phyloP scores from a whole-genome alignment of 495 filamentous ascomycete genomes.

The Mycothermus thermophilus region DNA sequence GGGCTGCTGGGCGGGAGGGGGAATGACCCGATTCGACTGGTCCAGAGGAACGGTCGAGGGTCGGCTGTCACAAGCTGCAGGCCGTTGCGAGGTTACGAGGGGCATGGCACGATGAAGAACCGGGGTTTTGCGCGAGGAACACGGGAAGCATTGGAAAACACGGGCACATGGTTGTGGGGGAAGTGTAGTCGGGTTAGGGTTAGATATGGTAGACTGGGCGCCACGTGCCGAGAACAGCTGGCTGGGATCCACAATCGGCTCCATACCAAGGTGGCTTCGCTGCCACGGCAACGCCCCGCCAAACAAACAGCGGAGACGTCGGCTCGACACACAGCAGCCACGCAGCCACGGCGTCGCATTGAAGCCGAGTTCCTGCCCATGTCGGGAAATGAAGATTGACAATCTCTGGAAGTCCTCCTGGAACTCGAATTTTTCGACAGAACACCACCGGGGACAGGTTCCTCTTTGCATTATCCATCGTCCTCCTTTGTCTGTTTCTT shows the following conservation, averaged over 20 bases:
- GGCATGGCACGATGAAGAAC: slow-evolving; percentile 6
- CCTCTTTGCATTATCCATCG: neutral
- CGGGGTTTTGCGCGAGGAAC: neutral
- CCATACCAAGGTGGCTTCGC: neutral
- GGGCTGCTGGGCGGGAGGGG: too few species aligned
- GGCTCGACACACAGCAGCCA: too few species aligned
- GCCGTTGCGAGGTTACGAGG: too few species aligned
- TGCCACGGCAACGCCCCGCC: slow-evolving; percentile 18
- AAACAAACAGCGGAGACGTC: slow-evolving; percentile 12
- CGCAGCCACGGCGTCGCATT: slow-evolving; percentile 8
- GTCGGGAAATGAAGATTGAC: slow-evolving; percentile 4
- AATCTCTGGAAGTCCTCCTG: too few species aligned
- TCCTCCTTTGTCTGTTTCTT: neutral
- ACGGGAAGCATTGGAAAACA: too few species aligned
- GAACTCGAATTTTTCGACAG: too few species aligned
- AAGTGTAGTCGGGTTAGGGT: slow-evolving; percentile 7
- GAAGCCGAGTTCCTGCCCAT: slow-evolving; percentile 1
- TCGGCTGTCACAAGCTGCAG: too few species aligned
- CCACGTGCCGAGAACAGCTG: too few species aligned
- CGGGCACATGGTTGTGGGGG: neutral
- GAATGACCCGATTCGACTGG: too few species aligned
- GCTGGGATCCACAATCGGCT: neutral
- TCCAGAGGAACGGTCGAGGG: too few species aligned
- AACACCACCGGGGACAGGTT: slow-evolving; percentile 1
- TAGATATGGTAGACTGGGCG: neutral